Conservation (phyloP, 805 yeast species). For the Ogataea paraovalis region DNA sequence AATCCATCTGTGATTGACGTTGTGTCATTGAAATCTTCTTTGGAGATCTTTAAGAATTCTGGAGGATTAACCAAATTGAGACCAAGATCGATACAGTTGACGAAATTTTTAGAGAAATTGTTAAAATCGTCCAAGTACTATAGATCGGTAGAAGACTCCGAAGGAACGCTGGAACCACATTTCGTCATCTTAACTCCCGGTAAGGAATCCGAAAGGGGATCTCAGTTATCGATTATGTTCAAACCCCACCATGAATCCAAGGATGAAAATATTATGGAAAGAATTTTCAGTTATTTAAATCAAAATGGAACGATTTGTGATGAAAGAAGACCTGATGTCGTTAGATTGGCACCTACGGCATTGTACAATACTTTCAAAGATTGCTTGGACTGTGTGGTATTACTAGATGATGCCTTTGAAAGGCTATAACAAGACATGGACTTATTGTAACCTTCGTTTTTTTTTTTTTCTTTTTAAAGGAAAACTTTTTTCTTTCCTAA, state of each 20-base stretch:
- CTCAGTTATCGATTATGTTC: slow-evolving; percentile 78
- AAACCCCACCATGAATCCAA: slow-evolving; percentile 39
- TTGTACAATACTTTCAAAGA: slow-evolving; percentile 76
- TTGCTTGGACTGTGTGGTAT: slow-evolving; percentile 42
- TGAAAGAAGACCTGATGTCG: slow-evolving; percentile 87
- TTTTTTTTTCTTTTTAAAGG: too few relatives aligned
- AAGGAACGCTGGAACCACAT: slow-evolving; percentile 26
- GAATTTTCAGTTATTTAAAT: slow-evolving; percentile 46
- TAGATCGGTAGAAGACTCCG: slow-evolving; percentile 26
- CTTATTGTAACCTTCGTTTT: background rate
- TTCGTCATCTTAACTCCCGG: slow-evolving; percentile 75
- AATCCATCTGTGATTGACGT: slow-evolving; percentile 88
- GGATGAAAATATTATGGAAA: slow-evolving; percentile 54
- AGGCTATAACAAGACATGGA: background rate
- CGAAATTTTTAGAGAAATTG: slow-evolving; percentile 48
- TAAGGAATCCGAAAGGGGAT: slow-evolving; percentile 59
- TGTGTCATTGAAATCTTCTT: slow-evolving; percentile 64
- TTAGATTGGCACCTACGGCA: slow-evolving; percentile 84
- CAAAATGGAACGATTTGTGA: slow-evolving; percentile 71
- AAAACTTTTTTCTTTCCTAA: too few relatives aligned
- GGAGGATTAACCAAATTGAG: slow-evolving; percentile 66
- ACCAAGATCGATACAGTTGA: slow-evolving; percentile 52
- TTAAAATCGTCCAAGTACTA: slow-evolving; percentile 47
- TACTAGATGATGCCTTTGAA: slow-evolving; percentile 41
- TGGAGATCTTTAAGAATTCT: slow-evolving; percentile 51